phyloP scores from a whole-genome alignment of 306 rosid species.

The Gastrolobium villosum region DNA sequence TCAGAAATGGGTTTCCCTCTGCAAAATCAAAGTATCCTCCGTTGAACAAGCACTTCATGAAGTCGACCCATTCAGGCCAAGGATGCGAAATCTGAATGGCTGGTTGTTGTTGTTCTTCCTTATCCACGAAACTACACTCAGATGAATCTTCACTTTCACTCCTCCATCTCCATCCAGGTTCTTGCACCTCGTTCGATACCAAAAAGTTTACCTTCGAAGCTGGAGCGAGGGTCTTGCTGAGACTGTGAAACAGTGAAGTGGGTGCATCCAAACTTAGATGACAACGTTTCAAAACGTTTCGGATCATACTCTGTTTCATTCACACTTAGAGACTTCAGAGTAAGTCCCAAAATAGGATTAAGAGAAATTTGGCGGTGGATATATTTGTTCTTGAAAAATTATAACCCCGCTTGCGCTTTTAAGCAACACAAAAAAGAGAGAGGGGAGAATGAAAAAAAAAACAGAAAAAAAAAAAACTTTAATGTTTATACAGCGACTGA shows the following conservation, averaged over 20 bases:
- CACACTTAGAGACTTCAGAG: no score
- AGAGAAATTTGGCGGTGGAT: no score
- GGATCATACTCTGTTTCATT: conserved; percentile 30
- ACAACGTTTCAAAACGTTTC: conserved; percentile 33
- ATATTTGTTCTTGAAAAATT: no score
- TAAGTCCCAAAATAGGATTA: no score
- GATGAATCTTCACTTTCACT: conserved; percentile 44
- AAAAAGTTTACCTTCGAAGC: conserved; percentile 51
- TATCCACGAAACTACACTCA: neutral
- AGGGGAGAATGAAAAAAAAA: no score
- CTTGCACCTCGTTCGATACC: conserved; percentile 43
- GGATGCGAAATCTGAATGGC: conserved; percentile 70
- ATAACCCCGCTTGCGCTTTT: no score
- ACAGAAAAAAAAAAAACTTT: no score
- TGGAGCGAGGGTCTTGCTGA: conserved; percentile 30
- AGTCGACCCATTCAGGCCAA: conserved; percentile 82
- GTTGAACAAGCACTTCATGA: conserved; percentile 66
- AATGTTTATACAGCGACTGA: no score
- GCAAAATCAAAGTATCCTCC: conserved; percentile 63
- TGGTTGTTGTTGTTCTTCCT: conserved; percentile 9
- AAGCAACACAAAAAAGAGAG: no score
- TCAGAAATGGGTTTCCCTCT: conserved; percentile 55
- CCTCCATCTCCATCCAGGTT: conserved; percentile 38
- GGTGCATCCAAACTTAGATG: neutral
- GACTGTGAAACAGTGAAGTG: conserved; percentile 47